These are phyloP conservation scores for Aspergillus affinis DNA, from an alignment of 495 filamentous ascomycete species.

Conservation along the genomic window DNA sequence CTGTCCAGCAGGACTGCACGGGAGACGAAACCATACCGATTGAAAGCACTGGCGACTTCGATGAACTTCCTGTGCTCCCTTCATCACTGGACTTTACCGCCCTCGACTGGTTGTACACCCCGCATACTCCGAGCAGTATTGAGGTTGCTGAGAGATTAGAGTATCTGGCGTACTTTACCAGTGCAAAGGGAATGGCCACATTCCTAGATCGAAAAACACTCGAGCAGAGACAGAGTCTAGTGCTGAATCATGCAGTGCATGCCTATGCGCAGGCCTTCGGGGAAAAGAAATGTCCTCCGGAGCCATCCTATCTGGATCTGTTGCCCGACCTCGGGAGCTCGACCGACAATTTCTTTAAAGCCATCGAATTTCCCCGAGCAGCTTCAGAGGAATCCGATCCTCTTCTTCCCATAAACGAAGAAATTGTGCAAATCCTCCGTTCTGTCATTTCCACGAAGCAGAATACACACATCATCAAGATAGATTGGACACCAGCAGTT, in stretches of 20 bases:
- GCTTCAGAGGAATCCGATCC: neutral
- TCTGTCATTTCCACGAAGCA: slow-evolving; percentile 13
- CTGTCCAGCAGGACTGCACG: neutral
- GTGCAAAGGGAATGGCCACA: slow-evolving; percentile 22
- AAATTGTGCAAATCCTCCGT: slow-evolving; percentile 17
- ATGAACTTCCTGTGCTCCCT: slow-evolving; percentile 1
- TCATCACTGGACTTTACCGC: slow-evolving; percentile 19
- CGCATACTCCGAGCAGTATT: slow-evolving; percentile 16
- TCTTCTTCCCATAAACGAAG: slow-evolving; percentile 11
- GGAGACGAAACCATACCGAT: neutral
- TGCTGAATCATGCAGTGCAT: slow-evolving; percentile 3
- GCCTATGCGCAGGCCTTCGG: neutral
- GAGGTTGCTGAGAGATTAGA: slow-evolving; percentile 23
- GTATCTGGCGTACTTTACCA: slow-evolving; percentile 29
- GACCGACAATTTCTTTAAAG: neutral
- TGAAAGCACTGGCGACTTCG: neutral
- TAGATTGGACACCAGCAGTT: slow-evolving; percentile 16
- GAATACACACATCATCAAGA: slow-evolving; percentile 15
- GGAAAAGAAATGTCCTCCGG: neutral
- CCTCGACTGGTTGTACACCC: slow-evolving; percentile 22
- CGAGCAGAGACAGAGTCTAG: slow-evolving; percentile 18
- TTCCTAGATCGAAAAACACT: slow-evolving; percentile 25
- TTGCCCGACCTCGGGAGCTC: neutral
- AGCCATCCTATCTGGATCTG: neutral
- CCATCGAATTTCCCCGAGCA: slow-evolving; percentile 9